Evolutionary conservation across 2,329 filamentous ascomycete genomes (phyloP).

Genomic region (Fusarium dlaminii): DNA sequence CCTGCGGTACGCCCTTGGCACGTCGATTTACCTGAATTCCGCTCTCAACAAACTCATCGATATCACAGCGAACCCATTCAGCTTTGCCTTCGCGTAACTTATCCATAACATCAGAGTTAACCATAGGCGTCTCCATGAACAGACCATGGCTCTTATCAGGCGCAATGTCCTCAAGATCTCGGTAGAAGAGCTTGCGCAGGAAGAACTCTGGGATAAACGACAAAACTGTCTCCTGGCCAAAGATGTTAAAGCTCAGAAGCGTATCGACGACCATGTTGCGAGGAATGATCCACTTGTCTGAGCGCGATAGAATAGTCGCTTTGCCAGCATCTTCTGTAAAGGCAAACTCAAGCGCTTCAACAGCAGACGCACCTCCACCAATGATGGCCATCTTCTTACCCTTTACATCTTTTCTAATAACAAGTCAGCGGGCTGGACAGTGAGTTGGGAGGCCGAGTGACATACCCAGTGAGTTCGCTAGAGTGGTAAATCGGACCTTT

Average conservation of each 20-base stretch:
- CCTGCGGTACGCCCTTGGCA: slow-evolving; percentile 75
- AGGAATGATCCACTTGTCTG: slow-evolving; percentile 89
- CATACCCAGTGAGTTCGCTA: slow-evolving; percentile 72
- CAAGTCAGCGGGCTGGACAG: slow-evolving; percentile 24
- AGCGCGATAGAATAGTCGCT: slow-evolving; percentile 77
- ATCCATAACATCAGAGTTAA: slow-evolving; percentile 82
- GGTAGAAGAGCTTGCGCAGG: slow-evolving; percentile 82
- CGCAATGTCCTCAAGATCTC: slow-evolving; percentile 78
- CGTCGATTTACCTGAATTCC: slow-evolving; percentile 79
- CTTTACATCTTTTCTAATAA: slow-evolving; percentile 68
- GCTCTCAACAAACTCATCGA: slow-evolving; percentile 69
- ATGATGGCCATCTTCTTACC: slow-evolving; percentile 81
- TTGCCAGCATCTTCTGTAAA: slow-evolving; percentile 71
- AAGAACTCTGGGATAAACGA: slow-evolving; percentile 82
- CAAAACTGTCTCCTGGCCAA: slow-evolving; percentile 78
- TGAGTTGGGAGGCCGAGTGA: fast-evolving
- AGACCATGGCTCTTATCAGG: slow-evolving; percentile 71
- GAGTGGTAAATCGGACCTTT: slow-evolving; percentile 79
- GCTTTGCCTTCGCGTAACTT: slow-evolving; percentile 77
- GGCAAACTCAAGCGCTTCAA: slow-evolving; percentile 85
- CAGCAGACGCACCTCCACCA: slow-evolving; percentile 81
- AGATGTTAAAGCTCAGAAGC: slow-evolving; percentile 79
- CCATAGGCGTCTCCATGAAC: slow-evolving; percentile 89
- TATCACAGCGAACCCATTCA: slow-evolving; percentile 84
- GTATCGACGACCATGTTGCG: slow-evolving; percentile 79